These are phyloP conservation scores for Spinellus fusiger DNA, from an alignment of 192 early-diverging fungal species.

Conservation along the genomic window DNA sequence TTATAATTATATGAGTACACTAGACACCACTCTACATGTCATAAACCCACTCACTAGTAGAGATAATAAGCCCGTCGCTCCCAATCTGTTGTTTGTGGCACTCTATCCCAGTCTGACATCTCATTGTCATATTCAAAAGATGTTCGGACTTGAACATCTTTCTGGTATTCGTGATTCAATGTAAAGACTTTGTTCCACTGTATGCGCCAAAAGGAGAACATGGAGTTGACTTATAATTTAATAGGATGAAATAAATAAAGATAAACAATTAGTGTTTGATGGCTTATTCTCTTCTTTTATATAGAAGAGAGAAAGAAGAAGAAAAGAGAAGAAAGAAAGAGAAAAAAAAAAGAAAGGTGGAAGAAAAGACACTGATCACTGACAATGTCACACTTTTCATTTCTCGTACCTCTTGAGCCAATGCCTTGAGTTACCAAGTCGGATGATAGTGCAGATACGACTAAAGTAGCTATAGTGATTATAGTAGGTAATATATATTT, in stretches of 20 bases:
- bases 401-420: no score
- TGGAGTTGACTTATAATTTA: not conserved
- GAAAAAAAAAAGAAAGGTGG: not conserved
- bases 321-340: not conserved
- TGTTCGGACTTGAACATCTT: not conserved
- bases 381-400: no score
- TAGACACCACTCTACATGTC: no score
- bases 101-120: slow-evolving; percentile 14
- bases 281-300: no score
- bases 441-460: no score
- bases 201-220: not conserved
- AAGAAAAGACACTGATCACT: not conserved
- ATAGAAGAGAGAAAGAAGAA: not conserved
- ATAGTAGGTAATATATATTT: no score
- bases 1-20: not conserved
- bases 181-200: slow-evolving; percentile 12
- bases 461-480: no score
- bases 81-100: slow-evolving; percentile 17
- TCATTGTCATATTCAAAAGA: slow-evolving; percentile 1
- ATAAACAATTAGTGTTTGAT: no score
- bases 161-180: not conserved
- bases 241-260: not conserved
- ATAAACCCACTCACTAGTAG: slow-evolving; percentile 16
- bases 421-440: no score
- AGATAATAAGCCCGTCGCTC: slow-evolving; percentile 25